Evolutionary conservation across 164 flowering plant genomes (phyloP).

Genomic region (Vitis cinerea): DNA sequence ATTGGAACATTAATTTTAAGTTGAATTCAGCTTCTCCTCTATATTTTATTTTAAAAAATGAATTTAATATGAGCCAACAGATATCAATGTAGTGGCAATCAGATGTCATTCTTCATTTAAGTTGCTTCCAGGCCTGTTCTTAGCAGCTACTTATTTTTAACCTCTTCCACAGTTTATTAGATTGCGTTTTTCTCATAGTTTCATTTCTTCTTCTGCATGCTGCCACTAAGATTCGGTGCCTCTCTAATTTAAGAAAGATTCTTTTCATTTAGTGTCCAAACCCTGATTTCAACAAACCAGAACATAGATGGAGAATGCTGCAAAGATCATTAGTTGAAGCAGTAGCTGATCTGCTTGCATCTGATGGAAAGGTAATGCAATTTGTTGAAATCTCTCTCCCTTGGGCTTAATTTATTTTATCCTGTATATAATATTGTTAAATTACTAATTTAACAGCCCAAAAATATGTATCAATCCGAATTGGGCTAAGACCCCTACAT

Average conservation of each 20-base stretch:
- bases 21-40: not conserved
- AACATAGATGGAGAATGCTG: constrained; percentile 87
- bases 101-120: not conserved
- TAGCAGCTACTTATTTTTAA: not conserved
- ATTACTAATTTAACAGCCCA: too few relatives aligned
- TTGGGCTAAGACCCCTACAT: too few relatives aligned
- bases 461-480: too few relatives aligned
- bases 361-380: constrained; percentile 68
- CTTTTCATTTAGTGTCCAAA: constrained; percentile 66
- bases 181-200: not conserved
- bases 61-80: not conserved
- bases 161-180: not conserved
- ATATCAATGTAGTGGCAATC: not conserved
- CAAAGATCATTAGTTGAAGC: constrained; percentile 80
- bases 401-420: not conserved
- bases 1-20: too few relatives aligned
- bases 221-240: not conserved
- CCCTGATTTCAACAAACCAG: constrained; percentile 82
- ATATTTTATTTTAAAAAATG: not conserved
- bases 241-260: not conserved
- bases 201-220: constrained; percentile 1
- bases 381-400: not conserved
- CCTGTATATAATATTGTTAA: too few relatives aligned
- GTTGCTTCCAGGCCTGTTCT: not conserved
- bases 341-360: constrained; percentile 54